phyloP scores from a whole-genome alignment of 441 rosid species.

The Jatropha podagrica region DNA sequence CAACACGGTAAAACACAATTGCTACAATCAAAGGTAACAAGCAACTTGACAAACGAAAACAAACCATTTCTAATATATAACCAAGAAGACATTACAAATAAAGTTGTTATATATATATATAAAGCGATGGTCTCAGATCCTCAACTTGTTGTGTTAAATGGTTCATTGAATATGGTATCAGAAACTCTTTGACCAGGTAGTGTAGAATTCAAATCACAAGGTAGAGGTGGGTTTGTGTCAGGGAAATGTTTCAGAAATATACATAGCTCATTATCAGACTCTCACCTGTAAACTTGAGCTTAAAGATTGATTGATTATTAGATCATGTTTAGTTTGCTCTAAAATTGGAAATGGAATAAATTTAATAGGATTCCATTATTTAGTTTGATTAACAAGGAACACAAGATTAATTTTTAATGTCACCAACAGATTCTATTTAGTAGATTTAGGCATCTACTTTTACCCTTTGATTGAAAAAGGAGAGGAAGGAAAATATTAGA shows the following conservation, averaged over 20 bases:
- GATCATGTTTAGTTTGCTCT: too few relatives aligned
- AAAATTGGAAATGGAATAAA: too few relatives aligned
- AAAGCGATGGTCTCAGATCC: neutral
- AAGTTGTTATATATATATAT: neutral
- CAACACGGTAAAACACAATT: neutral
- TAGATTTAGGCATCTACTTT: too few relatives aligned
- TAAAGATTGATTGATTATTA: neutral
- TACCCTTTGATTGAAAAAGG: too few relatives aligned
- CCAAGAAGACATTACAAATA: neutral
- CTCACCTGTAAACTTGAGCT: neutral
- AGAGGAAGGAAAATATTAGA: too few relatives aligned
- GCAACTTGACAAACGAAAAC: neutral
- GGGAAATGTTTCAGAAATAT: neutral
- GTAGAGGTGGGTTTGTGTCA: neutral
- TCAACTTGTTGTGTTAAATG: neutral
- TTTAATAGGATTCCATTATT: too few relatives aligned
- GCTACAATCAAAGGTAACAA: neutral
- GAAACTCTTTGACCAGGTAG: neutral
- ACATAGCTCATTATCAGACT: neutral
- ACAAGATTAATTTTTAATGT: too few relatives aligned
- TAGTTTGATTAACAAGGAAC: too few relatives aligned
- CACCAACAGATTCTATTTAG: too few relatives aligned
- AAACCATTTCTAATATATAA: constrained; percentile 3
- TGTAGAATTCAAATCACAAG: neutral
- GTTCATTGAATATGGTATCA: neutral